Conservation (phyloP, 176 grass and related monocot species). For the Puya raimondii region DNA sequence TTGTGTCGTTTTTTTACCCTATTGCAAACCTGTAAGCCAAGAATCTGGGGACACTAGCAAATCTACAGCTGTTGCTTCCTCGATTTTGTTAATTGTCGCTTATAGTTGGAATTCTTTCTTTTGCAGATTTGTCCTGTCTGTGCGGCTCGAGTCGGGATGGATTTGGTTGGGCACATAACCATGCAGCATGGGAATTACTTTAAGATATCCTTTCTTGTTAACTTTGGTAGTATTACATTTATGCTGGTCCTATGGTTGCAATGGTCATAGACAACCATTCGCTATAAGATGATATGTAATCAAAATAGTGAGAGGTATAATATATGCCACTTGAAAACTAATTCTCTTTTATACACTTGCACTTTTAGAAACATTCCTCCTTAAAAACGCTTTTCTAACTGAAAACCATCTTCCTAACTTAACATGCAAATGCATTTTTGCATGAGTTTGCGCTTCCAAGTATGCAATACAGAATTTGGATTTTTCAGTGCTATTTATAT, state of each 20-base stretch:
- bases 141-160: conserved; percentile 39
- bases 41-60: no score
- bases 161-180: conserved; percentile 61
- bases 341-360: no score
- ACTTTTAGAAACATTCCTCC: no score
- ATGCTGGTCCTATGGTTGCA: not conserved
- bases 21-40: no score
- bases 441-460: not conserved
- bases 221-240: not conserved
- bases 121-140: conserved; percentile 78
- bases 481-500: no score
- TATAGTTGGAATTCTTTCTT: not conserved
- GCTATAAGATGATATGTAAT: conserved; percentile 12
- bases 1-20: no score
- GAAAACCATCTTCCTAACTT: no score
- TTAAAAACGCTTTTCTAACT: no score
- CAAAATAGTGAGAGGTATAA: not conserved
- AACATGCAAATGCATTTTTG: no score
- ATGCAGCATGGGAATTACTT: conserved; percentile 52
- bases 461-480: not conserved
- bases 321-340: no score
- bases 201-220: conserved; percentile 52
- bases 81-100: not conserved
- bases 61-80: not conserved
- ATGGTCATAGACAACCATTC: not conserved